Evolutionary conservation across 768 basidiomycete genomes (phyloP).

Genomic region (Daedaleopsis nitida): DNA sequence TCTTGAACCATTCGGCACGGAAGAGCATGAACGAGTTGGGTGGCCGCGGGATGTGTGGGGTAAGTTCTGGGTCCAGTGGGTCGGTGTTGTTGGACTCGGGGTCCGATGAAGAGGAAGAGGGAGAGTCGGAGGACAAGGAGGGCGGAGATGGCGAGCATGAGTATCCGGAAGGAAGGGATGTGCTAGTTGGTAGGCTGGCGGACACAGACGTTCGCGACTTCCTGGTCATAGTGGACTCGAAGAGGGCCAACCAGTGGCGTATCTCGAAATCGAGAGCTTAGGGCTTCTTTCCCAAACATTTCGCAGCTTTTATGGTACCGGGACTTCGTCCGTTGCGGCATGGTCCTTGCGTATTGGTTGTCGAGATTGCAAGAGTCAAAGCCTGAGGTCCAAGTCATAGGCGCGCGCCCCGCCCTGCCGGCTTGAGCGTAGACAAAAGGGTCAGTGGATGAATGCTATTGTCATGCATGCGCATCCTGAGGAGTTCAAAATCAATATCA

Average conservation of each 20-base stretch:
- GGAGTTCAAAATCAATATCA: no score
- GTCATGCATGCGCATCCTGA: no score
- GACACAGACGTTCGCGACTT: not conserved
- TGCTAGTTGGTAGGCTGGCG: no score
- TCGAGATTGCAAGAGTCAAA: no score
- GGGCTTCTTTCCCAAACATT: not conserved
- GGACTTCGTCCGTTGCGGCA: no score
- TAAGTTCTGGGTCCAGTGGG: not conserved
- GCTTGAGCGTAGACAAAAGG: no score
- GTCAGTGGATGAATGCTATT: no score
- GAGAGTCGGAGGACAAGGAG: not conserved
- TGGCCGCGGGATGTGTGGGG: conserved; percentile 32
- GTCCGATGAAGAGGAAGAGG: not conserved
- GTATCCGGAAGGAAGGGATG: not conserved
- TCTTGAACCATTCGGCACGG: conserved; percentile 24
- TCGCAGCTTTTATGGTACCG: not conserved
- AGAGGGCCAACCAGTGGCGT: not conserved
- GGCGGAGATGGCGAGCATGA: not conserved
- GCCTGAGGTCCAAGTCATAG: no score
- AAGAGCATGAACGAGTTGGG: conserved; percentile 48
- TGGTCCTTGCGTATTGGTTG: no score
- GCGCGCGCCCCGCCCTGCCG: no score
- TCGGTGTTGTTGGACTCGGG: not conserved
- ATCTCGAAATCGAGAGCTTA: not conserved
- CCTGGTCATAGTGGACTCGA: not conserved